phyloP scores from a whole-genome alignment of 2,329 filamentous ascomycete species.

The Neocucurbitaria cava region DNA sequence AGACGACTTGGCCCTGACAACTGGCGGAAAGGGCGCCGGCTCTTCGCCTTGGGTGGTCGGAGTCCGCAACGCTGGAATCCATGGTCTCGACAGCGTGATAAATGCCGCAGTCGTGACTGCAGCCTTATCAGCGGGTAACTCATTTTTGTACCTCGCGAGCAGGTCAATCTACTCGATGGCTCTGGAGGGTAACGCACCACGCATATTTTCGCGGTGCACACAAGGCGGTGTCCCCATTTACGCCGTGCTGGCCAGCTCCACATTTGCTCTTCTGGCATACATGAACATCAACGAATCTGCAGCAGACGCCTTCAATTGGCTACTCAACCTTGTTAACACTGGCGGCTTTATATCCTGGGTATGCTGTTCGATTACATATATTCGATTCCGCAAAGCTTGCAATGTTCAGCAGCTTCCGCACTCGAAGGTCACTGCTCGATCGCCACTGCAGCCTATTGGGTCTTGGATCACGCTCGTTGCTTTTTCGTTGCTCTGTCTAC shows the following conservation, averaged over 20 bases:
- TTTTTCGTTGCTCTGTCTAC: constrained; percentile 69
- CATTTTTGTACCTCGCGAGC: constrained; percentile 60
- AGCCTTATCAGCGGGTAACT: constrained; percentile 65
- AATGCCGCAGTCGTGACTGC: constrained; percentile 73
- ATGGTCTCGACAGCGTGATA: constrained; percentile 69
- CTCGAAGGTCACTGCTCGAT: constrained; percentile 63
- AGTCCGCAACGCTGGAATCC: constrained; percentile 59
- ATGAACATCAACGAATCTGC: constrained; percentile 55
- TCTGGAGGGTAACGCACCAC: constrained; percentile 70
- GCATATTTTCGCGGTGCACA: constrained; percentile 65
- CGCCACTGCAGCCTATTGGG: constrained; percentile 71
- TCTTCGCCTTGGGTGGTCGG: constrained; percentile 60
- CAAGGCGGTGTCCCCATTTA: constrained; percentile 64
- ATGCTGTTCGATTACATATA: constrained; percentile 62
- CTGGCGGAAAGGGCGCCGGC: constrained; percentile 61
- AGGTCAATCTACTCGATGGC: constrained; percentile 63
- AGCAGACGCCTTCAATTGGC: constrained; percentile 68
- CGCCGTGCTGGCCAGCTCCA: constrained; percentile 53
- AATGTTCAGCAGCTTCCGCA: constrained; percentile 56
- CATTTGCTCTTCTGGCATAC: constrained; percentile 58
- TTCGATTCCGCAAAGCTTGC: constrained; percentile 68
- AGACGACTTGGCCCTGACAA: constrained; percentile 57
- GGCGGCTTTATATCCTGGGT: constrained; percentile 63
- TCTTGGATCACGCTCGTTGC: constrained; percentile 65
- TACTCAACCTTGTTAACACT: constrained; percentile 71